These are phyloP conservation scores for Periglandula ipomoeae DNA, from an alignment of 2,329 filamentous ascomycete genomes.

Conservation along the genomic window DNA sequence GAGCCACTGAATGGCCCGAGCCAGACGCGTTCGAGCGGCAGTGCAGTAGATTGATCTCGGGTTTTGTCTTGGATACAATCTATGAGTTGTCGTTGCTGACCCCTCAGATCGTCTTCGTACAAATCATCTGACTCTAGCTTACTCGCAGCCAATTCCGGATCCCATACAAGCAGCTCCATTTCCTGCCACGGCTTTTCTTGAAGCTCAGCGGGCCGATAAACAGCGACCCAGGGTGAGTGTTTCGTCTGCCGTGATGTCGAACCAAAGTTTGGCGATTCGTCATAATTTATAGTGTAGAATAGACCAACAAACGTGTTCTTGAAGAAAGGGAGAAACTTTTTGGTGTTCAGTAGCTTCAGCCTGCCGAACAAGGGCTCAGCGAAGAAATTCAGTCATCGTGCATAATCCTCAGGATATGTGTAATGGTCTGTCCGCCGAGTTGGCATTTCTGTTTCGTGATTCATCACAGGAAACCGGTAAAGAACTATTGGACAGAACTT, in stretches of 20 bases:
- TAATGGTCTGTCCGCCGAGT: conserved; percentile 14
- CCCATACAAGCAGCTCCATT: conserved; percentile 48
- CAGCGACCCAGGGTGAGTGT: conserved; percentile 37
- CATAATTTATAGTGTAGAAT: conserved; percentile 32
- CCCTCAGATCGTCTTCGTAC: conserved; percentile 27
- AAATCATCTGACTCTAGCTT: conserved; percentile 12
- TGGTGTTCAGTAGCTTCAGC: background rate
- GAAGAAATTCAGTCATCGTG: conserved; percentile 17
- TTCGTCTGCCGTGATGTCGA: background rate
- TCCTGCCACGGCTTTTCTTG: conserved; percentile 20
- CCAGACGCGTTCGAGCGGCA: conserved; percentile 35
- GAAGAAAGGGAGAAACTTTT: background rate
- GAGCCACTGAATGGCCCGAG: conserved; percentile 25
- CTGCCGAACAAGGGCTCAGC: conserved; percentile 1
- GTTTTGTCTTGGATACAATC: conserved; percentile 22
- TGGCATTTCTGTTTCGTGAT: conserved; percentile 20
- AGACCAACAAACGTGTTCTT: conserved; percentile 27
- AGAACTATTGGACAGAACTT: conserved; percentile 18
- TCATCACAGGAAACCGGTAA: conserved; percentile 32
- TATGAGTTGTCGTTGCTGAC: conserved; percentile 37
- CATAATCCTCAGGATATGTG: conserved; percentile 12
- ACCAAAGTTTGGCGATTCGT: background rate
- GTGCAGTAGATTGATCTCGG: conserved; percentile 18
- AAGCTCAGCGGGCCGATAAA: conserved; percentile 35
- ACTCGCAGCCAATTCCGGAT: conserved; percentile 24